Evolutionary conservation across 108 stramenopile species (phyloP), one percentile per base, ranked within the genome.

Genomic region (Nitzschia sp.): DNA sequence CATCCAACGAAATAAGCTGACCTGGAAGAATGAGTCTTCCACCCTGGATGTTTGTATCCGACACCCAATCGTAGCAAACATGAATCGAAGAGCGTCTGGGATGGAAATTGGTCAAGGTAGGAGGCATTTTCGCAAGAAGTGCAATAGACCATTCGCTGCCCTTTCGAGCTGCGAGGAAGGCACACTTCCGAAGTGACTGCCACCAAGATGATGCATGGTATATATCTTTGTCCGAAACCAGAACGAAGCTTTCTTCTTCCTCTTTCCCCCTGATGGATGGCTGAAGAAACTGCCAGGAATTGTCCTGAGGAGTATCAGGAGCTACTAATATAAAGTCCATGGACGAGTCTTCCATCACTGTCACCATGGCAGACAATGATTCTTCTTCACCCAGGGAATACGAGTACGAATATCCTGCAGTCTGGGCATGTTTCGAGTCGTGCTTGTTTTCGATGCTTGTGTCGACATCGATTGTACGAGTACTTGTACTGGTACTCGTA

Each of bases 31-130:
- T 75, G 36, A 75, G 48, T 19, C 66, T 28, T 38, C 65, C 55
- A 22, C 73, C 73, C 22, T 58, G 41, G 22, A 75, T 47, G 11
- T 33, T 41, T 29, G 58, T 52, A 32, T 75, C 73, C 15, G 72
- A 73, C 0, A 73, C 72, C 72, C 72, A 73, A 31, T 73, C 72
- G 29, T 66, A 73, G 30, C 35, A 56, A 28, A 31, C 56, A 41
- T 66, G 56, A 28, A 73, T 66, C 4, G 55, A 38, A 17, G 63
- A 63, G 15, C 27, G 6, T 28, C 55, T 30, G 4, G 9, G 4
- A 16, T 30, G 28, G 17, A 56, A 32, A 26, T 8, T 25, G 22
- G n/a, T 45, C 15, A 41, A 25, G 5, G 15, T 17, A 13, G 17
- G 32, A 32, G 17, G 6, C 13, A 8, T 34, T 0, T 29, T 19